Evolutionary conservation across 2,329 filamentous ascomycete genomes (phyloP), one percentile per base, ranked within the genome.

Genomic region (Pezizomycotina sp.): DNA sequence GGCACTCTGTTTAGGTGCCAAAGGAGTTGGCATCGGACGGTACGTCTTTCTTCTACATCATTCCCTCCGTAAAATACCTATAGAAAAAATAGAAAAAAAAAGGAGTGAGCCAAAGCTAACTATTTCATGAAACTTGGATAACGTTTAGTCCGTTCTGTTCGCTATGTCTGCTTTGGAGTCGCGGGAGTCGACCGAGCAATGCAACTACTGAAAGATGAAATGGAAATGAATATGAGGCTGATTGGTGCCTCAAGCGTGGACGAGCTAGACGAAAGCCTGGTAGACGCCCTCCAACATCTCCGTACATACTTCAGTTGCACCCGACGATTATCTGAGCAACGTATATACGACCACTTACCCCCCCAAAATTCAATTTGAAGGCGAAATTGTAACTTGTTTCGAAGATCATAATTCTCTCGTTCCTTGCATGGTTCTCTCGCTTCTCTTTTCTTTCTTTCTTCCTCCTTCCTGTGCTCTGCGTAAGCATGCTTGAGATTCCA

Each of bases 171-270:
- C 82, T 6, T 95, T 53, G 89, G 89, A 1, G 61, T 81, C 42
- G 66, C 75, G 2, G 89, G 89, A 46, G 86, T 95, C 13, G 80
- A 91, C 53, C 70, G 81, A 21, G 89, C 89, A 20, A 92, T 95
- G 77, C 77, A 83, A 58, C 62, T 92, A 40, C 67, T 92, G 49
- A 83, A 80, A 62, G 89, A 95, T 53, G 89, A 98, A 66, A 80
- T 98, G 71, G 83, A 91, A 62, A 95, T 95, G 86, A 89, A 86
- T 54, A 95, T 98, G 89, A 72, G 89, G 5, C 62, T 98, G 46
- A 82, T 98, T 49, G 89, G 89, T 6, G 79, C 74, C 41, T 69
- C 66, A 13, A 74, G 60, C 42, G 58, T 98, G 20, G 71, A 73
- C 22, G 74, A 98, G 49, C 61, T 98, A 45, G 80, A 78, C 45